Evolutionary conservation across 2,329 filamentous ascomycete genomes (phyloP), one percentile per base, ranked within the genome.

Genomic region (Epichloe coenophiala): DNA sequence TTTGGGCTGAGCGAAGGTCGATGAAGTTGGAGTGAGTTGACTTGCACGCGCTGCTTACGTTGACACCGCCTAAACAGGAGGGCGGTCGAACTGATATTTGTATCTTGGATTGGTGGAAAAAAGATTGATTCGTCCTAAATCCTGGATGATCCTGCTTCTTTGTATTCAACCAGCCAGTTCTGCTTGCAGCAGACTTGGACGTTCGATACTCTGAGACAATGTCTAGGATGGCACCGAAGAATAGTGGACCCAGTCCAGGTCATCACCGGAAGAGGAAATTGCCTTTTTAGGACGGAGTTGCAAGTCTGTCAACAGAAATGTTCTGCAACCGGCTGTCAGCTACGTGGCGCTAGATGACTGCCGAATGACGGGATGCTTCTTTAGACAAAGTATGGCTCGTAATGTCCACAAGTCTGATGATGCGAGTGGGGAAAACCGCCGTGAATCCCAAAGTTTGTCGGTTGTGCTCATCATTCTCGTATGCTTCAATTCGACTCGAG

Each of bases 1-100:
- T 38, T 33, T 12, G 23, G 13, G 17, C 17, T 45, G 41, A 58
- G 52, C 51, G 51, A 55, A 44, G 45, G 53, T 53, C 15, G 17
- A 17, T 17, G 17, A 17, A 17, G 17, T 17, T 17, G 17, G 17
- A 17, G 17, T 17, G 17, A 17, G 17, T 17, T 17, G 17, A 17
- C 17, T 17, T 17, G 17, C 17, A 17, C 17, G 17, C 17, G 17
- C 17, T 17, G 17, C 17, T 17, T 17, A 17, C 2, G 17, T 17
- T 17, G 17, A 17, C 17, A 17, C 17, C 17, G 19, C 2, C 3
- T 9, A 21, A 17, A 13, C 37, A 19, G 3, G 41, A 17, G 3
- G 47, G 35, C 31, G 19, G 39, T 21, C 23, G 9, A 15, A 37
- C 33, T 27, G 33, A n/a, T 38, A 8, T n/a, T 27, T 19, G 4